phyloP scores from a whole-genome alignment of 1,284 basidiomycete genomes.

The Entoloma clypeatum region DNA sequence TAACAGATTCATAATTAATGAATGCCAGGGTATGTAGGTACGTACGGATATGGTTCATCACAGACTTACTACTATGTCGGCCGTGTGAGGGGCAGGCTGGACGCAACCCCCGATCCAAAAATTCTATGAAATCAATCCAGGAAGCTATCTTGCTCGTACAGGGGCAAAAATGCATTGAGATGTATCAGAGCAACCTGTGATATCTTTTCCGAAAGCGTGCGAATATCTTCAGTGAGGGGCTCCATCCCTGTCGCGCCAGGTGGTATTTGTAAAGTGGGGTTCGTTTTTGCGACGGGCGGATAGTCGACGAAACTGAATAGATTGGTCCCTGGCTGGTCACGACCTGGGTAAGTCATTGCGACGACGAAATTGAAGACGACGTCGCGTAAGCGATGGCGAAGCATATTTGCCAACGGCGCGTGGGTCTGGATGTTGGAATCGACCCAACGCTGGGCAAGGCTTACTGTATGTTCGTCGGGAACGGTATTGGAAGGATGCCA shows the following conservation, averaged over 20 bases:
- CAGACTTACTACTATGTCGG: no score
- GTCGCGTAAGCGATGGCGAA: slow-evolving; percentile 59
- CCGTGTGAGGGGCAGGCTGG: no score
- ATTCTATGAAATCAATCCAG: slow-evolving; percentile 25
- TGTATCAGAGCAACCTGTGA: slow-evolving; percentile 69
- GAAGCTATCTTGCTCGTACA: slow-evolving; percentile 69
- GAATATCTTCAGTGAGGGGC: slow-evolving; percentile 65
- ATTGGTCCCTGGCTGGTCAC: slow-evolving; percentile 31
- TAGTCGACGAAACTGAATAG: slow-evolving; percentile 23
- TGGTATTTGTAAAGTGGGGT: slow-evolving; percentile 16
- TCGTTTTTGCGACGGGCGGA: slow-evolving; percentile 17
- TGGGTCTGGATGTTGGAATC: slow-evolving; percentile 54
- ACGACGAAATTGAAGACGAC: slow-evolving; percentile 62
- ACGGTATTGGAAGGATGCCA: slow-evolving; percentile 22
- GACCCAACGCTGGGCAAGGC: slow-evolving; percentile 62
- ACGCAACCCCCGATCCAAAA: no score
- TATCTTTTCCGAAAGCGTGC: slow-evolving; percentile 62
- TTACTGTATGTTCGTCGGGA: slow-evolving; percentile 50
- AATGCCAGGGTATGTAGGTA: no score
- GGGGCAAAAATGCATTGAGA: slow-evolving; percentile 64
- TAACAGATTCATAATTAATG: no score
- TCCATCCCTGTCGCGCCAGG: slow-evolving; percentile 63
- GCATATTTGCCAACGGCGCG: slow-evolving; percentile 53
- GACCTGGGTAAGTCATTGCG: slow-evolving; percentile 44
- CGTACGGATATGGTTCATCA: no score